These are phyloP conservation scores for Nidularia sp. DNA, from an alignment of 768 basidiomycete genomes.

Conservation along the genomic window DNA sequence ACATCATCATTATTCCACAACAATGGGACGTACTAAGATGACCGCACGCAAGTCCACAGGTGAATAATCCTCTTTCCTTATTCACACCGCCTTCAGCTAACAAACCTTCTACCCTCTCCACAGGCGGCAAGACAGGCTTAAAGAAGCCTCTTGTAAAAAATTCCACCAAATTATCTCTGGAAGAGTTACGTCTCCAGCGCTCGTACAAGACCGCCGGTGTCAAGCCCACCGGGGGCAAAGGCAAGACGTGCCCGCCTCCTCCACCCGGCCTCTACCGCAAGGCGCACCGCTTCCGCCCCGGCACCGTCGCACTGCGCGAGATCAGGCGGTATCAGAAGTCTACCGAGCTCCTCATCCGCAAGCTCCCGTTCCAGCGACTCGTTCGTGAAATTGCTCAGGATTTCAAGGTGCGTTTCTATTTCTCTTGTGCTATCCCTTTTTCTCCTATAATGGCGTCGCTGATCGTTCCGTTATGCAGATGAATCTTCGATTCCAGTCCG, in stretches of 20 bases:
- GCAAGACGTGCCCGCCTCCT: no score
- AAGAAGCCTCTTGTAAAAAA: no score
- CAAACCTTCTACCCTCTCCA: not conserved
- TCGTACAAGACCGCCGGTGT: no score
- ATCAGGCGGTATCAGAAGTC: slow-evolving; percentile 88
- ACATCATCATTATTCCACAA: not conserved
- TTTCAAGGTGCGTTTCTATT: slow-evolving; percentile 61
- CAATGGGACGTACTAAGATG: not conserved
- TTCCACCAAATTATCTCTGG: no score
- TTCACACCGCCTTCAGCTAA: not conserved
- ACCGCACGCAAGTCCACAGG: not conserved
- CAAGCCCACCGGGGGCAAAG: no score
- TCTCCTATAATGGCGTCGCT: not conserved
- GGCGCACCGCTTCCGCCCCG: slow-evolving; percentile 80
- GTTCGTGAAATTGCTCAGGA: slow-evolving; percentile 90
- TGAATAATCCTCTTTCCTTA: not conserved
- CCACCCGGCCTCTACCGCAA: slow-evolving; percentile 73
- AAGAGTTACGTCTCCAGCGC: no score
- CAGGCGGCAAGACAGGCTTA: no score
- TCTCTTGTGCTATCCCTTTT: slow-evolving; percentile 6
- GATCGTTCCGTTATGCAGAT: slow-evolving; percentile 34
- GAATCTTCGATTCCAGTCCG: slow-evolving; percentile 87
- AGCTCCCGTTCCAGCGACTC: slow-evolving; percentile 87
- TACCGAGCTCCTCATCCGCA: slow-evolving; percentile 82
- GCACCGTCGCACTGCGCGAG: slow-evolving; percentile 89